phyloP scores from a whole-genome alignment of 2,329 filamentous ascomycete species.

The Pezicula neosporulosa region DNA sequence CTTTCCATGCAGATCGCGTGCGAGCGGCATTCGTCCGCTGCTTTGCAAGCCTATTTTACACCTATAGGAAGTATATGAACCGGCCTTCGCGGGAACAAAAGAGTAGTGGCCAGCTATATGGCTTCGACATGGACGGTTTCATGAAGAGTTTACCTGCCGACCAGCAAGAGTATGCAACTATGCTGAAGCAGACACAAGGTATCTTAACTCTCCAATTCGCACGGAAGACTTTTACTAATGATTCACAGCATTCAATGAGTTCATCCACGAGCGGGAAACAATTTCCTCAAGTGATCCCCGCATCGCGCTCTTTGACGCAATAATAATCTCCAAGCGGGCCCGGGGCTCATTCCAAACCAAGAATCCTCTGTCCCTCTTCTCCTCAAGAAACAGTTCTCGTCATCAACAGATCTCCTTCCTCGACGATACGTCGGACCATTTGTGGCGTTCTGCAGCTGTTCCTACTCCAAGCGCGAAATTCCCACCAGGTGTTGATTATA shows the following conservation, averaged over 20 bases:
- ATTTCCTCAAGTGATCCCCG: slow-evolving; percentile 57
- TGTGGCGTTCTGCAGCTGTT: slow-evolving; percentile 69
- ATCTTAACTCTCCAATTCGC: slow-evolving; percentile 20
- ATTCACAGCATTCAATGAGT: slow-evolving; percentile 68
- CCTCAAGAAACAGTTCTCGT: slow-evolving; percentile 12
- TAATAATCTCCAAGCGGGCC: slow-evolving; percentile 74
- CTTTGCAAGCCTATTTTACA: slow-evolving; percentile 63
- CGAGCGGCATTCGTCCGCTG: slow-evolving; percentile 63
- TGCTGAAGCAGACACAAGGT: slow-evolving; percentile 68
- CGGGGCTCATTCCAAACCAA: slow-evolving; percentile 55
- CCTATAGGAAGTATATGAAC: slow-evolving; percentile 61
- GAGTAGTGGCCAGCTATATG: slow-evolving; percentile 54
- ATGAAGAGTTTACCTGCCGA: slow-evolving; percentile 62
- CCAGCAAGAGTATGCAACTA: slow-evolving; percentile 59
- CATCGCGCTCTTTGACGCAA: slow-evolving; percentile 78
- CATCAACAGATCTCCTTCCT: slow-evolving; percentile 53
- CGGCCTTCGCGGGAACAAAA: slow-evolving; percentile 59
- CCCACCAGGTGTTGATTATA: slow-evolving; percentile 51
- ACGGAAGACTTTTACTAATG: slow-evolving; percentile 36
- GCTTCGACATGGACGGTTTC: slow-evolving; percentile 64
- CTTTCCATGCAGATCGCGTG: slow-evolving; percentile 59
- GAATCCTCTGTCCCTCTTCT: slow-evolving; percentile 14
- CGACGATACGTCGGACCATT: slow-evolving; percentile 70
- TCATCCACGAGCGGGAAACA: slow-evolving; percentile 77
- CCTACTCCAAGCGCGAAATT: slow-evolving; percentile 60